Evolutionary conservation across 1,284 basidiomycete genomes (phyloP).

Genomic region (Sutorius eximius): DNA sequence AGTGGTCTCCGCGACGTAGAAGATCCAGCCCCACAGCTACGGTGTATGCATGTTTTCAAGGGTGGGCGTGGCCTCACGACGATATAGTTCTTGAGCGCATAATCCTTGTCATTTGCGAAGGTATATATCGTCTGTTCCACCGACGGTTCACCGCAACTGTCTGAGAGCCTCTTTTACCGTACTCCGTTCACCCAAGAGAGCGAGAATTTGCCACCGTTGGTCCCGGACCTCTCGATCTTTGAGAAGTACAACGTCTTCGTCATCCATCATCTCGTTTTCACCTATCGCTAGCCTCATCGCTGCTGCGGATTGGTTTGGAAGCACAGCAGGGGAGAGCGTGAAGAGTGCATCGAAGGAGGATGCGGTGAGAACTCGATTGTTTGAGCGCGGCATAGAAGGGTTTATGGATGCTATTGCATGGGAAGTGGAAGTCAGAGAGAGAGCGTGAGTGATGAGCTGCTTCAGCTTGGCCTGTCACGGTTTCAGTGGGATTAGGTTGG

Average conservation of each 20-base stretch:
- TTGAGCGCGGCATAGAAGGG: constrained; percentile 52
- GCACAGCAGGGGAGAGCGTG: constrained; percentile 70
- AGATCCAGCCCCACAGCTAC: background rate
- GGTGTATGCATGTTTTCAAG: background rate
- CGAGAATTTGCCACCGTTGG: constrained; percentile 72
- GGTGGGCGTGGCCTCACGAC: background rate
- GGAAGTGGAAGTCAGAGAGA: constrained; percentile 73
- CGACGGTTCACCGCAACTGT: constrained; percentile 28
- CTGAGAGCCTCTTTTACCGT: constrained; percentile 65
- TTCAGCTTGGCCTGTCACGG: constrained; percentile 69
- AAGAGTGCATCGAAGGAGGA: constrained; percentile 75
- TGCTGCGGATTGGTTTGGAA: constrained; percentile 73
- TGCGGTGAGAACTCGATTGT: constrained; percentile 56
- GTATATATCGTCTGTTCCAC: background rate
- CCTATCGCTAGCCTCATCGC: constrained; percentile 67
- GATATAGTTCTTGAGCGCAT: background rate
- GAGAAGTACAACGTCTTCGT: constrained; percentile 51
- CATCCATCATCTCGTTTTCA: constrained; percentile 54
- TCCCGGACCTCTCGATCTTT: constrained; percentile 67
- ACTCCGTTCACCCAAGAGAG: constrained; percentile 70
- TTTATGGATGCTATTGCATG: constrained; percentile 73
- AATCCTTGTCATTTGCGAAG: background rate
- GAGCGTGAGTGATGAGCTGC: constrained; percentile 74
- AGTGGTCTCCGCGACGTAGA: background rate
- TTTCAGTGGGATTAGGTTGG: constrained; percentile 2